A percentile compares a stretch with the other conserved stretches of the same genome.
These are phyloP conservation scores for Cladosporium velox DNA, from an alignment of 2,329 filamentous ascomycete genomes.

Conservation along the genomic window DNA sequence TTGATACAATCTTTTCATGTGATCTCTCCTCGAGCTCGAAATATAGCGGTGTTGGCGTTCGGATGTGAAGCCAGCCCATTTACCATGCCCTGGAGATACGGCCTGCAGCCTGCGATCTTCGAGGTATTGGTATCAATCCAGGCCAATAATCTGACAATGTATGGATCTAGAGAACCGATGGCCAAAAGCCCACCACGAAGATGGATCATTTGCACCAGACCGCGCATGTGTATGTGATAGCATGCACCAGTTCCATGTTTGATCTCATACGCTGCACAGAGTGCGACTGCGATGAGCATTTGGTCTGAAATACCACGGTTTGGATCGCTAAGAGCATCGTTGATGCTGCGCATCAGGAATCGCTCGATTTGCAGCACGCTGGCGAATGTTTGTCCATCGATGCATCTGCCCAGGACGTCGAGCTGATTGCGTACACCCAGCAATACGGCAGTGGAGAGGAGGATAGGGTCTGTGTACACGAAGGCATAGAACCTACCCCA, in stretches of 20 bases:
- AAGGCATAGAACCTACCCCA: slow-evolving; percentile 13
- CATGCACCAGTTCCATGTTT: slow-evolving; percentile 17
- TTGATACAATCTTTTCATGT: neutral
- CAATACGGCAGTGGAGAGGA: slow-evolving; percentile 11
- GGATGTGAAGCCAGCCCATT: neutral
- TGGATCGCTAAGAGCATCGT: slow-evolving; percentile 23
- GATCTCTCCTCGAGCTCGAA: neutral
- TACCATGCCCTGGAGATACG: slow-evolving; percentile 3
- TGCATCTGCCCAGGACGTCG: neutral
- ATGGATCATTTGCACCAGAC: slow-evolving; percentile 22
- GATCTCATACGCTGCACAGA: slow-evolving; percentile 25
- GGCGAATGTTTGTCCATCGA: neutral
- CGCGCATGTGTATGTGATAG: slow-evolving; percentile 25
- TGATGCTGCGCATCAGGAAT: slow-evolving; percentile 23
- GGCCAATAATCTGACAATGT: neutral
- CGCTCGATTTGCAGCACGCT: slow-evolving; percentile 2
- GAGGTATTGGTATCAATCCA: slow-evolving; percentile 16
- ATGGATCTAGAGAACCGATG: slow-evolving; percentile 18
- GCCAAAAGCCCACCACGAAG: slow-evolving; percentile 23
- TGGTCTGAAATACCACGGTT: slow-evolving; percentile 20
- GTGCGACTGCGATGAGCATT: slow-evolving; percentile 22
- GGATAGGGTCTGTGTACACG: slow-evolving; percentile 10
- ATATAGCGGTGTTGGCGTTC: neutral
- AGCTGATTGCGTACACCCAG: slow-evolving; percentile 15
- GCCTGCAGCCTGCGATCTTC: slow-evolving; percentile 9